phyloP scores from a whole-genome alignment of 2,329 filamentous ascomycete genomes.

The Sphaerulina musiva region DNA sequence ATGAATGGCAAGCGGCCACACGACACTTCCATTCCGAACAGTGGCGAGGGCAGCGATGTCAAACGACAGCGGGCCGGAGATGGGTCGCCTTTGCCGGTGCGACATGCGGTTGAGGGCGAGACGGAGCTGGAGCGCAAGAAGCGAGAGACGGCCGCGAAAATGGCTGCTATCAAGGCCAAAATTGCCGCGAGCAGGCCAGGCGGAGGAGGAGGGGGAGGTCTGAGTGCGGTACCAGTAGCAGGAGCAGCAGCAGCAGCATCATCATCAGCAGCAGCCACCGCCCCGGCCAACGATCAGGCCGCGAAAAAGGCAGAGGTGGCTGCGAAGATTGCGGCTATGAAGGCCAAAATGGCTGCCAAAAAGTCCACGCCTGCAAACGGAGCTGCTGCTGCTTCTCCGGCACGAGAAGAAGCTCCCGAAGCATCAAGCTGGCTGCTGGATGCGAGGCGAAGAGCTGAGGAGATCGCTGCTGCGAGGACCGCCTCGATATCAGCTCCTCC shows the following conservation, averaged over 20 bases:
- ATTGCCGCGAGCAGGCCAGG: constrained; percentile 26
- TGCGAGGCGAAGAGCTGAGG: constrained; percentile 26
- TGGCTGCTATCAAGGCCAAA: constrained; percentile 34
- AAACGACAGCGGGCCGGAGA: constrained; percentile 39
- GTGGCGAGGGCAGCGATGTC: constrained; percentile 34
- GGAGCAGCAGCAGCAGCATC: too few relatives aligned
- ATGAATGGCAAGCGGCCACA: constrained; percentile 41
- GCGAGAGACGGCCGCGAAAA: constrained; percentile 30
- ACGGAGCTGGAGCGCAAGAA: constrained; percentile 31
- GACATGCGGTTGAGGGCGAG: constrained; percentile 13
- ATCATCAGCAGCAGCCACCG: constrained; percentile 2
- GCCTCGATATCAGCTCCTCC: constrained; percentile 31
- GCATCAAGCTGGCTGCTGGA: constrained; percentile 22
- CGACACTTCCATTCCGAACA: constrained; percentile 21
- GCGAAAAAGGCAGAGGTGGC: constrained; percentile 29
- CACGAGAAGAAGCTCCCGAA: constrained; percentile 11
- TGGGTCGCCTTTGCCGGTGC: constrained; percentile 32
- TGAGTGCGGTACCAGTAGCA: constrained; percentile 9
- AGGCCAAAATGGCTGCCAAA: constrained; percentile 30
- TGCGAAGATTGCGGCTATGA: constrained; percentile 33
- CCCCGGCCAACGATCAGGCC: constrained; percentile 20
- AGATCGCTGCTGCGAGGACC: constrained; percentile 18
- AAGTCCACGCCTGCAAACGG: constrained; percentile 19
- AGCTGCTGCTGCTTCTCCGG: constrained; percentile 17
- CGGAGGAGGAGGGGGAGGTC: constrained; percentile 10